These are phyloP conservation scores for Fraxinus paxiana DNA, from an alignment of 305 asterid genomes.

Conservation along the genomic window DNA sequence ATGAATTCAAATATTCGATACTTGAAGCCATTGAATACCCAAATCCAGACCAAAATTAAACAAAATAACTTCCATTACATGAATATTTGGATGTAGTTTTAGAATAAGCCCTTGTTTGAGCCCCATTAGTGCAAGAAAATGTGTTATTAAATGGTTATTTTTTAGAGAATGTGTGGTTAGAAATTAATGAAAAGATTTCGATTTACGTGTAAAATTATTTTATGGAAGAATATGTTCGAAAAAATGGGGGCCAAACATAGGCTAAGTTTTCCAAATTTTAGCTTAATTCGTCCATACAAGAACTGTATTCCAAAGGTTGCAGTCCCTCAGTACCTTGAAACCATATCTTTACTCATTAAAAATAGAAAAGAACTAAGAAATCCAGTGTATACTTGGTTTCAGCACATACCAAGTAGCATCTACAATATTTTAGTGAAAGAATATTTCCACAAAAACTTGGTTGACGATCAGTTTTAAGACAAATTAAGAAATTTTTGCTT, in stretches of 20 bases:
- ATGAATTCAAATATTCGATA: background rate
- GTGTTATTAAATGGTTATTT: background rate
- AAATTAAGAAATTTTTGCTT: background rate
- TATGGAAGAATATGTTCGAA: background rate
- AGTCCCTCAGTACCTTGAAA: background rate
- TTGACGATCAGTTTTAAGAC: background rate
- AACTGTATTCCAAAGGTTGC: background rate
- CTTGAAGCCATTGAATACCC: constrained; percentile 3
- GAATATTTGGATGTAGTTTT: background rate
- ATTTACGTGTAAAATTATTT: background rate
- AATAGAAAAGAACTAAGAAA: background rate
- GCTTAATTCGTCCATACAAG: background rate
- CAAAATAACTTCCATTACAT: background rate
- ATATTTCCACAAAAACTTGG: background rate
- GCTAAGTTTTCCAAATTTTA: background rate
- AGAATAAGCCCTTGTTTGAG: background rate
- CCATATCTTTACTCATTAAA: background rate
- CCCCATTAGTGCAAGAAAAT: background rate
- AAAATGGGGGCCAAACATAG: background rate
- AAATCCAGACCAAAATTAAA: background rate
- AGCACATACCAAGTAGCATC: background rate
- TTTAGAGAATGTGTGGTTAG: background rate
- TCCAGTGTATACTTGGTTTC: background rate
- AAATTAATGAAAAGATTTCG: background rate
- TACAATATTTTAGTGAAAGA: background rate